These are phyloP conservation scores for Colletotrichum noveboracense DNA, from an alignment of 2,329 filamentous ascomycete species.

Conservation along the genomic window DNA sequence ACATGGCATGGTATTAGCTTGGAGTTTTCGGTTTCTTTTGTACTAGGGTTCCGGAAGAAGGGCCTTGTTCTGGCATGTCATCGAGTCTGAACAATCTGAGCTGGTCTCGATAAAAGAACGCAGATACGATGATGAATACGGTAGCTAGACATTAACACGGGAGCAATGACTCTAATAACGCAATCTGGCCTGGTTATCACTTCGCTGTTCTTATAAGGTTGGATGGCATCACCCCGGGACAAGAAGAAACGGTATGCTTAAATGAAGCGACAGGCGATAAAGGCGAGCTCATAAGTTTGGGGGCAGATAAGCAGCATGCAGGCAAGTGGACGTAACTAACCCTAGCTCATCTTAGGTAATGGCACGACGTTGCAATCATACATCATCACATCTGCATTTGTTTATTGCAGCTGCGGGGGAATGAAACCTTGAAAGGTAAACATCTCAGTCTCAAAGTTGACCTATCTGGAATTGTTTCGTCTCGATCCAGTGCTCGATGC, in stretches of 20 bases:
- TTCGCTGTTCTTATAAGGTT: background rate
- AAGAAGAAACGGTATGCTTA: background rate
- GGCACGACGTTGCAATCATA: no score
- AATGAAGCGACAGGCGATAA: background rate
- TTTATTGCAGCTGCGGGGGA: no score
- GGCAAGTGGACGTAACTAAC: no score
- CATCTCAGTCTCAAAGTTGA: background rate
- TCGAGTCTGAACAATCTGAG: background rate
- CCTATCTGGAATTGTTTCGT: no score
- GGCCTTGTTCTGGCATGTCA: background rate
- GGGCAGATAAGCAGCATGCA: no score
- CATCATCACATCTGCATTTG: no score
- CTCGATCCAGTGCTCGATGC: background rate
- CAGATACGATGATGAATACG: background rate
- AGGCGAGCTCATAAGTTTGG: no score
- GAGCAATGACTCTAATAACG: fast-evolving
- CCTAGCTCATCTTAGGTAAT: no score
- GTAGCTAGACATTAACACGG: background rate
- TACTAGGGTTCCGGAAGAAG: background rate
- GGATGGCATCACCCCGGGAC: background rate
- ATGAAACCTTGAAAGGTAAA: no score
- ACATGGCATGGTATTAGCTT: background rate
- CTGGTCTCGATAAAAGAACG: background rate
- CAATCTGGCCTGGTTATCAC: fast-evolving
- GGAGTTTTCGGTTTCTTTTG: background rate